Conservation (phyloP, 495 filamentous ascomycete genomes). For the Penicillium macrosclerotiorum region DNA sequence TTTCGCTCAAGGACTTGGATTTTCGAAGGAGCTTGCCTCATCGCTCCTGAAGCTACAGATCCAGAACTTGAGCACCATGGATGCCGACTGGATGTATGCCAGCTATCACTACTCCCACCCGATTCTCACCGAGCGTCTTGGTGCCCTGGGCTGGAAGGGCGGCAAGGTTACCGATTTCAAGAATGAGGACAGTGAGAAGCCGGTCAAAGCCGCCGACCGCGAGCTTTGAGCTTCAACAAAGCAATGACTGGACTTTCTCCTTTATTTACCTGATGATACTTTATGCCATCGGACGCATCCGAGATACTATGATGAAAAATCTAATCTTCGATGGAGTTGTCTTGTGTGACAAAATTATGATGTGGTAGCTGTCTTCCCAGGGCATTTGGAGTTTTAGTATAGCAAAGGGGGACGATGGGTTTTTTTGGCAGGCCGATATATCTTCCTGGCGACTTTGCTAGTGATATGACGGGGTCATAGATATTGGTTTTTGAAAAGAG, state of each 20-base stretch:
- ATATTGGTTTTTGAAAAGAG: too few relatives aligned
- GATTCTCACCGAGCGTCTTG: constrained; percentile 88
- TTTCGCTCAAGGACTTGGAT: constrained; percentile 86
- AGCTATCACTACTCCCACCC: constrained; percentile 98
- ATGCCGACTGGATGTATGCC: constrained; percentile 96
- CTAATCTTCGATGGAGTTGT: too few relatives aligned
- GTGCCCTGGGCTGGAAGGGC: constrained; percentile 80
- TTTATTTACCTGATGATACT: constrained; percentile 6
- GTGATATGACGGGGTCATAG: too few relatives aligned
- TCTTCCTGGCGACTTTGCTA: too few relatives aligned
- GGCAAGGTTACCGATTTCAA: constrained; percentile 52
- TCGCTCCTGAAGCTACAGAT: constrained; percentile 96
- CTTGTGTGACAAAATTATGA: too few relatives aligned
- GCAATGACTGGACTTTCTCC: constrained; percentile 5
- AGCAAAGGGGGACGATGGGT: too few relatives aligned
- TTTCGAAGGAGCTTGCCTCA: constrained; percentile 76
- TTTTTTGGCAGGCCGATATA: too few relatives aligned
- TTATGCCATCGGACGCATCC: constrained; percentile 1
- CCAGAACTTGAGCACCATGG: constrained; percentile 97
- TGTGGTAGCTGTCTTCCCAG: too few relatives aligned
- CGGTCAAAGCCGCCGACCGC: constrained; percentile 55
- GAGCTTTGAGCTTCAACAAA: constrained; percentile 45
- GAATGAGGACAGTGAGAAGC: constrained; percentile 50
- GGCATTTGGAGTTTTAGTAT: too few relatives aligned
- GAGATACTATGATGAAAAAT: too few relatives aligned